phyloP scores from a whole-genome alignment of 805 yeast genomes.

The Metschnikowia drakensbergensis region DNA sequence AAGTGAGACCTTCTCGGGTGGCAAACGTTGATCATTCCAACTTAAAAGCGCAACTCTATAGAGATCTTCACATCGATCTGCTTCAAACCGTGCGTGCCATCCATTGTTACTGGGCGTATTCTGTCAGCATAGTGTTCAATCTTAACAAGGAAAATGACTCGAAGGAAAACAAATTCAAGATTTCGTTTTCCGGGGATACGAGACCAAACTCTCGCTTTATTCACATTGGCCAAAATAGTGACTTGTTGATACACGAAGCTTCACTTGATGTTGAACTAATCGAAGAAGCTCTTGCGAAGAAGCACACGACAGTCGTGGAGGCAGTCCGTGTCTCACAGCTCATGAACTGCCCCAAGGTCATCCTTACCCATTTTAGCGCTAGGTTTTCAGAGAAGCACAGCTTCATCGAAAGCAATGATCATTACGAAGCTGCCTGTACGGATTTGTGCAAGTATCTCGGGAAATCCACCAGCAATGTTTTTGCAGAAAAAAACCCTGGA shows the following conservation, averaged over 20 bases:
- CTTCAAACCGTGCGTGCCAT: constrained; percentile 68
- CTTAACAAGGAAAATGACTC: constrained; percentile 28
- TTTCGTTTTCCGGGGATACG: constrained; percentile 94
- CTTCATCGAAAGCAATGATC: constrained; percentile 23
- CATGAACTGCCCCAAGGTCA: constrained; percentile 68
- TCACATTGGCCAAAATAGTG: constrained; percentile 60
- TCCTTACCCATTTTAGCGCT: constrained; percentile 91
- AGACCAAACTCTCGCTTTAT: constrained; percentile 73
- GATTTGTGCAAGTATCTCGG: constrained; percentile 29
- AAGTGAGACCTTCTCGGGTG: constrained; percentile 16
- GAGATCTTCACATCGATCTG: constrained; percentile 39
- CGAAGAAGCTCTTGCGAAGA: constrained; percentile 75
- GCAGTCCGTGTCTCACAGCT: constrained; percentile 66
- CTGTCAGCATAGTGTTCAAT: constrained; percentile 50
- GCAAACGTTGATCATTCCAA: constrained; percentile 17
- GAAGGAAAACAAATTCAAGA: constrained; percentile 45
- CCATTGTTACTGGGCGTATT: constrained; percentile 82
- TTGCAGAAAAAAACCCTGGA: constrained; percentile 3
- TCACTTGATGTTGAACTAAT: constrained; percentile 77
- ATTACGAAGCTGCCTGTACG: constrained; percentile 21
- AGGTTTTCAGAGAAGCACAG: constrained; percentile 52
- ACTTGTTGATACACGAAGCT: constrained; percentile 87
- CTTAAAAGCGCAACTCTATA: constrained; percentile 27
- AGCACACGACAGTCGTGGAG: constrained; percentile 86
- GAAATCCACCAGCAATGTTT: constrained; percentile 25